phyloP scores from a whole-genome alignment of 148 eudicot genomes.

The Cornus kousa region DNA sequence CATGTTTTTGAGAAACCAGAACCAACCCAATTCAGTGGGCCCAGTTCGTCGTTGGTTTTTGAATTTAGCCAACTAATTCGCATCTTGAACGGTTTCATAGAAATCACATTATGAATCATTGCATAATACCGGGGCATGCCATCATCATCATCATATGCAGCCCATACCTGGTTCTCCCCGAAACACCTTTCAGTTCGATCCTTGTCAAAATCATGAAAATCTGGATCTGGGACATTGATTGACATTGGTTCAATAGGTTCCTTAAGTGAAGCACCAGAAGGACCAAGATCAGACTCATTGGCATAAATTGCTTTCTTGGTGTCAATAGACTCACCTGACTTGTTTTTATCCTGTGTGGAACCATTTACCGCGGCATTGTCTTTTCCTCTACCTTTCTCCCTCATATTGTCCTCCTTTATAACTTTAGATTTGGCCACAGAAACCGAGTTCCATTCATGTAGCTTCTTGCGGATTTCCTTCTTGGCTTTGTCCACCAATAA shows the following conservation, averaged over 20 bases:
- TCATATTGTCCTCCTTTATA: constrained; percentile 19
- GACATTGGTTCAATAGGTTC: constrained; percentile 31
- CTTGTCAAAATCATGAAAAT: constrained; percentile 64
- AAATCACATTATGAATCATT: constrained; percentile 45
- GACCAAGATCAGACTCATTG: constrained; percentile 1
- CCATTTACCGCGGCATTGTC: constrained; percentile 22
- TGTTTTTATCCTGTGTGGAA: constrained; percentile 12
- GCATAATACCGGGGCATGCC: constrained; percentile 81
- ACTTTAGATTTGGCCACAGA: constrained; percentile 11
- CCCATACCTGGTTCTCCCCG: constrained; percentile 73
- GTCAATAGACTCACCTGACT: constrained; percentile 6
- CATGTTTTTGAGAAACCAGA: constrained; percentile 53
- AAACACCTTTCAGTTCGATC: constrained; percentile 52
- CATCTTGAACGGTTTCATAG: constrained; percentile 54
- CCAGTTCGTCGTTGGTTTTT: constrained; percentile 33
- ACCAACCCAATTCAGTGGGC: constrained; percentile 38
- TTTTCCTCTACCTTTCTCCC: constrained; percentile 22
- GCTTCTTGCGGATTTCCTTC: constrained; percentile 34
- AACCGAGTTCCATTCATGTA: constrained; percentile 33
- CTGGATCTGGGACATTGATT: constrained; percentile 54
- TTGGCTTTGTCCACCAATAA: constrained; percentile 55
- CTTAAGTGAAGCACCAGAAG: constrained; percentile 7
- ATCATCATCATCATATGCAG: constrained; percentile 65
- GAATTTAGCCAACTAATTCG: constrained; percentile 65
- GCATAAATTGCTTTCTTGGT: constrained; percentile 6